Base-by-base conservation (phyloP, 2,329 filamentous ascomycete species). In the Parafenestella ontariensis region DNA sequence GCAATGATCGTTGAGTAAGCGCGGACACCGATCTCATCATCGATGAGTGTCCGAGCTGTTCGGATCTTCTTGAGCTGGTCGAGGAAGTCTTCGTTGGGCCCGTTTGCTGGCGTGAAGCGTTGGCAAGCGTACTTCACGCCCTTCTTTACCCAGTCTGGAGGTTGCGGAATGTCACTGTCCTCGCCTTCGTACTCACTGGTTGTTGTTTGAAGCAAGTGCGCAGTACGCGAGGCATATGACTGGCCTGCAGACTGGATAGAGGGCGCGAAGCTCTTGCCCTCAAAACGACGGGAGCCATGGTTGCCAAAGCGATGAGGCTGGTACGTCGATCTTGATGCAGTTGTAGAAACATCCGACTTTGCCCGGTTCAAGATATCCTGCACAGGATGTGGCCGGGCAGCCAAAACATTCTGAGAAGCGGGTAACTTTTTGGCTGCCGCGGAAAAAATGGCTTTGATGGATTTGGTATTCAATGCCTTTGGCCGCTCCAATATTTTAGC, bases 1-100 rank as follows among this genome's bases (percentile, higher is more conserved):
- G 95, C 92, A 61, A 98, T 96, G 11, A 89, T 88, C 1, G 89
- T 92, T 26, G 90, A 93, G 71, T 98, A 98, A 0, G 94, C 92
- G 44, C 92, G 85, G 0, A 93, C 87, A 2, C 91, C 92, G 54
- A 96, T 87, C 42, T 89, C 83, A 65, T 97, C 92, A 8, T 87
- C 85, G 1, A 84, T 87, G 1, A 97, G 80, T 15, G 86, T 82
- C 20, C 94, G 85, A 2, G 88, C 83, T 2, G 85, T 85, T 41
- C 89, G 86, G 61, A 98, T 91, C 54, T 89, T 88, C 63, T 87
- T 85, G 5, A 99, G 82, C 56, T 90, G 82, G 0, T 83, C 77
- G 37, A 97, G 85, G 71, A 99, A 98, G 0, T 75, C 75, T 37
- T 86, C 81, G 64, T 98, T 98, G 0, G 90, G 89, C 0, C 87